phyloP scores from a whole-genome alignment of 257 asterid species.

The Craterostigma plantagineum region DNA sequence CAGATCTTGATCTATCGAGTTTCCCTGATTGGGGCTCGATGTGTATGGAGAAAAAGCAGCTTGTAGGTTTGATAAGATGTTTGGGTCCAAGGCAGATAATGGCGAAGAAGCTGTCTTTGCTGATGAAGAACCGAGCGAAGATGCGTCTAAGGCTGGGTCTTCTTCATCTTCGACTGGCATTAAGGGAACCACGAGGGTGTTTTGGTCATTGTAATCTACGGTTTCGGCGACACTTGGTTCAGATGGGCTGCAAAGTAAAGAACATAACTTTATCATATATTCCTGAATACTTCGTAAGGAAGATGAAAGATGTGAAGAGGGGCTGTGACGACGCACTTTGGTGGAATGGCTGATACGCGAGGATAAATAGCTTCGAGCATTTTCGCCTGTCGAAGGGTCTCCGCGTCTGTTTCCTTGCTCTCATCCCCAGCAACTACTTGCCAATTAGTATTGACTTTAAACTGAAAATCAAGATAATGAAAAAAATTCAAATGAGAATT shows the following conservation, averaged over 20 bases:
- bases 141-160: too few relatives aligned
- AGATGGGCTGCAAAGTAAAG: slow-evolving; percentile 39
- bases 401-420: slow-evolving; percentile 46
- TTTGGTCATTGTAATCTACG: slow-evolving; percentile 14
- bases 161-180: slow-evolving; percentile 93
- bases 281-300: slow-evolving; percentile 3
- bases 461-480: slow-evolving; percentile 21
- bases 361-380: slow-evolving; percentile 94
- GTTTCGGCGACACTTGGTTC: slow-evolving; percentile 15
- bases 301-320: slow-evolving; percentile 9
- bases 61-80: slow-evolving; percentile 26
- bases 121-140: slow-evolving; percentile 7
- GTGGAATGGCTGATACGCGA: slow-evolving; percentile 80
- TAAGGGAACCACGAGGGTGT: slow-evolving; percentile 42
- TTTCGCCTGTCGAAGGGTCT: slow-evolving; percentile 54
- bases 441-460: slow-evolving; percentile 39
- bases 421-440: slow-evolving; percentile 75
- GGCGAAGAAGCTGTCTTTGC: slow-evolving; percentile 6
- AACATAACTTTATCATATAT: slow-evolving; percentile 4
- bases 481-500: neutral
- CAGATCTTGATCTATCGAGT: slow-evolving; percentile 40
- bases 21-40: slow-evolving; percentile 24
- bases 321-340: slow-evolving; percentile 40
- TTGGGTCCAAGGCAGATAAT: slow-evolving; percentile 23
- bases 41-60: slow-evolving; percentile 37